These are phyloP conservation scores for Psophocarpus tetragonolobus DNA, from an alignment of 306 rosid species.

Conservation along the genomic window DNA sequence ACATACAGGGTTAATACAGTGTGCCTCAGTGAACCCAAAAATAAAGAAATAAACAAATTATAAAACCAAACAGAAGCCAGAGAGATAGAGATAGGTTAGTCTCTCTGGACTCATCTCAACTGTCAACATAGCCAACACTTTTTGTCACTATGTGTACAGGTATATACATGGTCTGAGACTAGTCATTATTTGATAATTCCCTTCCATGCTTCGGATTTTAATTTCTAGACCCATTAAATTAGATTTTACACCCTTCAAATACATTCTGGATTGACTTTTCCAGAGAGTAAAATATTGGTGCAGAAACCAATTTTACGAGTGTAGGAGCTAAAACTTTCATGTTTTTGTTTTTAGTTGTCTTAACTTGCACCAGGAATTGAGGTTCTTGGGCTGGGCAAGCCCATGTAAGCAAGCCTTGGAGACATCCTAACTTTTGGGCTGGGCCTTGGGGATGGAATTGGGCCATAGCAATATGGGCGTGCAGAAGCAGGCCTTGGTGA, in stretches of 20 bases:
- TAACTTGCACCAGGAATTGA: constrained; percentile 36
- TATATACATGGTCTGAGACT: background rate
- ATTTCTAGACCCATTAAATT: no score
- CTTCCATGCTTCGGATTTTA: background rate
- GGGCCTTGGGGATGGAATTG: constrained; percentile 97
- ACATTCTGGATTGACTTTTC: no score
- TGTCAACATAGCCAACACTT: background rate
- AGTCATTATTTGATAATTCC: background rate
- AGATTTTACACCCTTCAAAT: no score
- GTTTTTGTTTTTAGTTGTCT: constrained; percentile 17
- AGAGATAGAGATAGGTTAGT: background rate
- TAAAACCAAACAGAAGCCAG: background rate
- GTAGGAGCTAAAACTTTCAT: no score
- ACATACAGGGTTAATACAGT: constrained; percentile 7
- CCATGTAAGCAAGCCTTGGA: constrained; percentile 85
- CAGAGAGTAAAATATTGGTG: no score
- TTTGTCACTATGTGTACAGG: background rate
- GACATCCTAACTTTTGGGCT: constrained; percentile 86
- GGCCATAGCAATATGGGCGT: constrained; percentile 52
- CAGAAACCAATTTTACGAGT: no score
- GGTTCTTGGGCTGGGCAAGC: constrained; percentile 82
- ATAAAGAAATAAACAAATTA: constrained; percentile 32
- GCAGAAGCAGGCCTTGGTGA: constrained; percentile 67
- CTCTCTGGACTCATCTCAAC: background rate
- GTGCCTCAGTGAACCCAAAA: constrained; percentile 2